Base-by-base conservation (phyloP, 148 eudicot species). In the Drosera capensis region DNA sequence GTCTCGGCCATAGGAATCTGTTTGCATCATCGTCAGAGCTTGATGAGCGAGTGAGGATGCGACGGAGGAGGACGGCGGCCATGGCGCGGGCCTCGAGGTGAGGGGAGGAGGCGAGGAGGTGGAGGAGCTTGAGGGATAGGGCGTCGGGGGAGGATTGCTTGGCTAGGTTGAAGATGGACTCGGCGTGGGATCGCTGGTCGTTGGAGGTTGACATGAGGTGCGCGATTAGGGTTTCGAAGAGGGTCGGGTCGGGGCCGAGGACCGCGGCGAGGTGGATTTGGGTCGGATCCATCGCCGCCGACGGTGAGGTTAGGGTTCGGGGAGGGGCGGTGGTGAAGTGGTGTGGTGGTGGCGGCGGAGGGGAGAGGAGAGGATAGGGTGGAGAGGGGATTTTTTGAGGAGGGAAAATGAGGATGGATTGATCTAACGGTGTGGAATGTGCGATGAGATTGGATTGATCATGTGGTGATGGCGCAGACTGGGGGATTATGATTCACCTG, bases 171-270 rank as follows among this genome's bases (percentile, higher is more conserved):
- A 79, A 83, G 30, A 71, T 40, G 14, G 52, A n/a, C 42, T 83
- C 94, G 6, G 94, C 88, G 48, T 75, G 74, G 2, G 94, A 73
- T n/a, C 94, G 78, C 11, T 66, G 77, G 40, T 79, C 84, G 69
- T 83, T 83, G 25, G 76, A 56, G 15, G 88, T 55, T 1, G 88
- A 71, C 94, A 83, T 83, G 5, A 83, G 73, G 14, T 71, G 71
- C 0, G 87, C 75, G 0, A 83, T 71, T 22, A 83, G 65, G 40
- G 81, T 52, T 48, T 83, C 87, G 64, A 83, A 76, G 0, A 67
- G 73, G 1, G 65, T 62, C 16, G 75, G 56, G 63, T 80, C 83
- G 14, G 83, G 75, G 1, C 83, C 83, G n/a, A 80, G 73, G 17
- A 80, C 63, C 46, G 76, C 70, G 25, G 75, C 77, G 46, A 80